Conservation (phyloP, 2,329 filamentous ascomycete genomes). For the Thermothelomyces thermophilus region DNA sequence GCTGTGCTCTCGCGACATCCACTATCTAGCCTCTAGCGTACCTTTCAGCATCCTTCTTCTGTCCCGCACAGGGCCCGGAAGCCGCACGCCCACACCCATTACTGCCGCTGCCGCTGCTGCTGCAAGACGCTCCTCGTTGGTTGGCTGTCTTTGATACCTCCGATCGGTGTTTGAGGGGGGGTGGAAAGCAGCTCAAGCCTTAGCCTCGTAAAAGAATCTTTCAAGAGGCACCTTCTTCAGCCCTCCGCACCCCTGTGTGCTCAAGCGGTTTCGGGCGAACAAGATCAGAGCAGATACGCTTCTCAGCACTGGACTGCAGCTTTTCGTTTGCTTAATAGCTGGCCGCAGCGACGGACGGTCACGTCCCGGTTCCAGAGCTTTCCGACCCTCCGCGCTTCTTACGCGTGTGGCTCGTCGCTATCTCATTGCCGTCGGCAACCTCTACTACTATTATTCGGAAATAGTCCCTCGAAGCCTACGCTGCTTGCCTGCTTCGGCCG, state of each 20-base stretch:
- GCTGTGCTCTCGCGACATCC: conserved; percentile 13
- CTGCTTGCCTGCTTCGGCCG: background rate
- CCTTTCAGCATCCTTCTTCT: conserved; percentile 1
- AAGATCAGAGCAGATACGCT: no score
- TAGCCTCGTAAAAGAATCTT: background rate
- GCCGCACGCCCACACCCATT: conserved; percentile 18
- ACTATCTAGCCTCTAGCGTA: conserved; percentile 1
- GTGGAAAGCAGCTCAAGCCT: background rate
- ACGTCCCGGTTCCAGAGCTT: no score
- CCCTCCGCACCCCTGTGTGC: background rate
- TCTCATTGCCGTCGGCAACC: background rate
- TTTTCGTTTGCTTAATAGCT: background rate
- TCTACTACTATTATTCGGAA: background rate
- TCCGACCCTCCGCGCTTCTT: background rate
- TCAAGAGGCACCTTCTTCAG: conserved; percentile 1
- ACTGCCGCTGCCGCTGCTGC: conserved; percentile 15
- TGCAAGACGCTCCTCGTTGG: conserved; percentile 11
- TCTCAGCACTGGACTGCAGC: no score
- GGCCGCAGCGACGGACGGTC: no score
- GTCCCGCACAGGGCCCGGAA: conserved; percentile 16
- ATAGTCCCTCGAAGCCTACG: background rate
- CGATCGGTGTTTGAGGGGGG: conserved; percentile 1
- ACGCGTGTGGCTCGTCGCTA: background rate
- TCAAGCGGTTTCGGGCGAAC: background rate
- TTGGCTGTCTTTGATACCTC: conserved; percentile 4